Evolutionary conservation across 495 filamentous ascomycete genomes (phyloP).

Genomic region (Acidomyces sp.): DNA sequence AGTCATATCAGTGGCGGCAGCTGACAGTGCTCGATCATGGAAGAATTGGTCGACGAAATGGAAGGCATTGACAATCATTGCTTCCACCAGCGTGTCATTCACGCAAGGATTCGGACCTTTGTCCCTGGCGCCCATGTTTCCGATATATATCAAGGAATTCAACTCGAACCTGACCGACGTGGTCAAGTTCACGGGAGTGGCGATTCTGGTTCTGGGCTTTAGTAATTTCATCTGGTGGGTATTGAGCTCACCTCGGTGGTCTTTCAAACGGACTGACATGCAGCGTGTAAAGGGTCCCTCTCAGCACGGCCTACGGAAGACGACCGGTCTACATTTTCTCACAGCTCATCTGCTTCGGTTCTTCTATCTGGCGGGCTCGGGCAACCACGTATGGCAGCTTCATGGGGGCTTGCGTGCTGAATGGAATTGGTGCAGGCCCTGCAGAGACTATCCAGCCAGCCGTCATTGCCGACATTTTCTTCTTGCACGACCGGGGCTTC

Average conservation of each 20-base stretch:
- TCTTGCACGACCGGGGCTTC: conserved; percentile 52
- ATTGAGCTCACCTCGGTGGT: not conserved
- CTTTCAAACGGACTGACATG: no score
- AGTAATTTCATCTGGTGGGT: conserved; percentile 44
- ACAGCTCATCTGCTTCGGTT: conserved; percentile 41
- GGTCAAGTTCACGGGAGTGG: conserved; percentile 44
- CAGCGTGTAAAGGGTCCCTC: conserved; percentile 37
- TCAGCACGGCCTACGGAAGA: conserved; percentile 45
- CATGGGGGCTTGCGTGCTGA: conserved; percentile 43
- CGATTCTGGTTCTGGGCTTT: conserved; percentile 49
- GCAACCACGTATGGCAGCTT: conserved; percentile 46
- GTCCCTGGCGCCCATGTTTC: conserved; percentile 45
- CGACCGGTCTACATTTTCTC: conserved; percentile 46
- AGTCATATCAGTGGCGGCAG: not conserved
- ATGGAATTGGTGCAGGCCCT: conserved; percentile 47
- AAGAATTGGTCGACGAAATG: conserved; percentile 26
- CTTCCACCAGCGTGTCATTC: conserved; percentile 40
- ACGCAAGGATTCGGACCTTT: conserved; percentile 47
- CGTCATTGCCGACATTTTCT: conserved; percentile 54
- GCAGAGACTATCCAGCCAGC: conserved; percentile 48
- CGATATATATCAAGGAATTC: conserved; percentile 43
- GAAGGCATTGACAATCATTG: conserved; percentile 27
- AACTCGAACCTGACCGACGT: conserved; percentile 39
- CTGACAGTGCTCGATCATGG: conserved; percentile 1
- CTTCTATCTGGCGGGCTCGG: conserved; percentile 46